Percentiles rank a stretch among this genome's conserved stretches.
These are phyloP conservation scores for Candida broadrunensis DNA, from an alignment of 805 yeast species.

Conservation along the genomic window DNA sequence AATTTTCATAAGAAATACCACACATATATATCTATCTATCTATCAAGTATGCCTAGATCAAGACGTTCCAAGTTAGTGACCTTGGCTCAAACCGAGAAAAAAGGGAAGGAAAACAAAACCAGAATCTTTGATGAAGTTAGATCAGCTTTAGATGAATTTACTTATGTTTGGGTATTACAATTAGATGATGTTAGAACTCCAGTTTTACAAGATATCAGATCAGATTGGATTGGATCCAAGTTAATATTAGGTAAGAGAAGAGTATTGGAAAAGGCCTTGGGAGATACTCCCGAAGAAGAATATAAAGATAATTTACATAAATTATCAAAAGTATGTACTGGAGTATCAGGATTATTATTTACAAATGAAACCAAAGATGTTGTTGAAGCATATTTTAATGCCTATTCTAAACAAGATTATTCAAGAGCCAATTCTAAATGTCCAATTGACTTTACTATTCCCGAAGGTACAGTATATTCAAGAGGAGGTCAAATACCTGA, in stretches of 20 bases:
- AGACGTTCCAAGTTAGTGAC: slow-evolving; percentile 95
- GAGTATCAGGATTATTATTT: slow-evolving; percentile 84
- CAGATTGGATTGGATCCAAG: slow-evolving; percentile 90
- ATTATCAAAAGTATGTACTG: slow-evolving; percentile 60
- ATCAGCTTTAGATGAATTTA: slow-evolving; percentile 70
- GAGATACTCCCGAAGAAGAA: slow-evolving; percentile 84
- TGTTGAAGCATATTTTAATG: slow-evolving; percentile 83
- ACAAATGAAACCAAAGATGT: slow-evolving; percentile 86
- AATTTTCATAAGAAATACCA: no score
- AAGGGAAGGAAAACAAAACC: slow-evolving; percentile 89
- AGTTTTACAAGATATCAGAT: slow-evolving; percentile 87
- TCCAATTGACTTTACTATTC: slow-evolving; percentile 80
- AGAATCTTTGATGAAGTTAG: slow-evolving; percentile 89
- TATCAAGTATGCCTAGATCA: slow-evolving; percentile 82
- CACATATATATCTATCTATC: no score
- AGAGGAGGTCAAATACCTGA: slow-evolving; percentile 89
- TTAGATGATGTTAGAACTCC: slow-evolving; percentile 95
- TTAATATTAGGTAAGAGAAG: slow-evolving; percentile 88
- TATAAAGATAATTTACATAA: slow-evolving; percentile 64
- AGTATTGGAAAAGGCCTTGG: slow-evolving; percentile 90
- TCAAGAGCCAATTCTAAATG: slow-evolving; percentile 86
- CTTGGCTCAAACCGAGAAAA: slow-evolving; percentile 92
- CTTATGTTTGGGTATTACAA: slow-evolving; percentile 79
- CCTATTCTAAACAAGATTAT: slow-evolving; percentile 76
- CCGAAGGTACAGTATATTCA: slow-evolving; percentile 88